Evolutionary conservation across 148 eudicot species (phyloP).

Genomic region (Silene latifolia): DNA sequence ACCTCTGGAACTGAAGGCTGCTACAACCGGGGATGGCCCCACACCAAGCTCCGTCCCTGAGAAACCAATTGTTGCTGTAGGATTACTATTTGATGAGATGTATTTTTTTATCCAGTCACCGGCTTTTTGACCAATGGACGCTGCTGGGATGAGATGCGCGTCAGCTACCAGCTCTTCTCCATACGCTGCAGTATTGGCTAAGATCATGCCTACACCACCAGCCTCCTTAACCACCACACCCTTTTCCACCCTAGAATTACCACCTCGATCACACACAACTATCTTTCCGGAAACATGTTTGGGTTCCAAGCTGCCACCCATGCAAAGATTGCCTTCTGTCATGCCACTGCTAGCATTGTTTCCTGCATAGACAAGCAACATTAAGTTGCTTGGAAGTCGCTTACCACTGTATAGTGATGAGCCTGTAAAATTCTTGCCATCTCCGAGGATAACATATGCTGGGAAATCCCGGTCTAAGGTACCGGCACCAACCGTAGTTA

Average conservation of each 20-base stretch:
- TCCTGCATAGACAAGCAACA: slow-evolving; percentile 58
- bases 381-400: slow-evolving; percentile 33
- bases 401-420: slow-evolving; percentile 72
- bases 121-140: slow-evolving; percentile 45
- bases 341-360: slow-evolving; percentile 34
- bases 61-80: slow-evolving; percentile 50
- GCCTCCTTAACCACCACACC: slow-evolving; percentile 59
- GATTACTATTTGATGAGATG: slow-evolving; percentile 34
- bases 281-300: slow-evolving; percentile 63
- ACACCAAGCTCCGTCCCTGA: slow-evolving; percentile 60
- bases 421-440: slow-evolving; percentile 58
- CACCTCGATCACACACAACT: slow-evolving; percentile 76
- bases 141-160: slow-evolving; percentile 66
- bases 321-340: slow-evolving; percentile 55
- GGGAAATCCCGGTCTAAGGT: slow-evolving; percentile 84
- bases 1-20: slow-evolving; percentile 80
- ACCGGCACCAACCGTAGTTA: slow-evolving; percentile 81
- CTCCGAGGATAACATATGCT: slow-evolving; percentile 51
- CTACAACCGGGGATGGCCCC: slow-evolving; percentile 77
- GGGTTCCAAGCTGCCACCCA: slow-evolving; percentile 44
- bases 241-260: slow-evolving; percentile 55
- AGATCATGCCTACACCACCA: slow-evolving; percentile 76
- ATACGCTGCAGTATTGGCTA: slow-evolving; percentile 53
- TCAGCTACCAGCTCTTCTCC: slow-evolving; percentile 84
- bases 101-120: slow-evolving; percentile 61